Conservation (phyloP, 202 grass and related monocot genomes). For the Setaria italica region DNA sequence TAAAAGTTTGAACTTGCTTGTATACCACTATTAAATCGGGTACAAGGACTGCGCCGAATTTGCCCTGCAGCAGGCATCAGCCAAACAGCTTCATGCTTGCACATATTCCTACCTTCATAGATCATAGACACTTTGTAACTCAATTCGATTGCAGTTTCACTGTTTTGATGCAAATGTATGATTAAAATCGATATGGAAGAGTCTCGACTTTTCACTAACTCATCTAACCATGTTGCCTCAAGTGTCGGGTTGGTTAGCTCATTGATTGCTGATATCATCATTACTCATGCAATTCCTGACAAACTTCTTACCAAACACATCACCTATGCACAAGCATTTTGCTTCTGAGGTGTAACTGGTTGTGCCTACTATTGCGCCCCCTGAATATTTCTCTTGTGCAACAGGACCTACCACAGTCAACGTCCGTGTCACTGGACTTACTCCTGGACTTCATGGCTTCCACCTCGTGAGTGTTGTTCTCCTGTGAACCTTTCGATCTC, state of each 20-base stretch:
- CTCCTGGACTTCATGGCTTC: conserved; percentile 86
- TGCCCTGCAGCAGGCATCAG: background rate
- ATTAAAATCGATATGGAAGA: background rate
- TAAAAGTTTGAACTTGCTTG: background rate
- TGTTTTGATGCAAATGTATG: background rate
- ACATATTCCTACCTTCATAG: background rate
- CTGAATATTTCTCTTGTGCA: conserved; percentile 22
- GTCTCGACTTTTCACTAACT: background rate
- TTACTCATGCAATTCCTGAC: background rate
- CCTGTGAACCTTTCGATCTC: background rate
- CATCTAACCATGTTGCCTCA: background rate
- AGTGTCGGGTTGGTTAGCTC: background rate
- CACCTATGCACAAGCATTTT: background rate
- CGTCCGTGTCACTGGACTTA: conserved; percentile 76
- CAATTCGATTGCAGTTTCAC: background rate
- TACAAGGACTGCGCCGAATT: background rate
- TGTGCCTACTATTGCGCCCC: background rate
- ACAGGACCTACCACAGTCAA: conserved; percentile 82
- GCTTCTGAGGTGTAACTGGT: background rate
- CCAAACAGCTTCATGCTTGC: background rate
- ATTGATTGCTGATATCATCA: background rate
- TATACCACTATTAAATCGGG: background rate
- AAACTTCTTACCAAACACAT: background rate
- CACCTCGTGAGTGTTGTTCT: conserved; percentile 64
- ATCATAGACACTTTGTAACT: background rate